Base-by-base conservation (phyloP, 2,329 filamentous ascomycete species). In the Claviceps spartinae region DNA sequence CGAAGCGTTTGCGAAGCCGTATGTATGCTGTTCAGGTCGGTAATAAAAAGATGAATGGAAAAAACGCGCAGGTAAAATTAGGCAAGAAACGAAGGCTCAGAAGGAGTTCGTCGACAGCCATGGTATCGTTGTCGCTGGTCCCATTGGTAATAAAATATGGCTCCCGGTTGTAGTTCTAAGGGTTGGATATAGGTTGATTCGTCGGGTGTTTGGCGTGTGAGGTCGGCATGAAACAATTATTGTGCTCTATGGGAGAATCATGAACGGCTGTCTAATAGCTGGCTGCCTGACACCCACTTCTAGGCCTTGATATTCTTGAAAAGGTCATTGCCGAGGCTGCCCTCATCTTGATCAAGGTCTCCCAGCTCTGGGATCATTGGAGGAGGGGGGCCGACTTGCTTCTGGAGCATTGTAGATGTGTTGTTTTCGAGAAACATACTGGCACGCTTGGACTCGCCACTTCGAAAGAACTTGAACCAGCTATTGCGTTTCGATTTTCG, bases 291-390 rank as follows among this genome's bases (percentile, higher is more conserved):
- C 22, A 13, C 20, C 20, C 6, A 49, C 7, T 34, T 30, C n/a
- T 45, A 38, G 67, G 70, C 79, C 61, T 78, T 78, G 62, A 82
- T 81, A 56, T 75, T 71, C 61, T 79, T 79, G 64, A 82, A 81
- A 37, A 82, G 65, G 55, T 81, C 76, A 54, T 67, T 64, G 49
- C 76, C 76, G 36, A 77, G 65, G 52, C 66, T 67, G 44, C 67
- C 70, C 6, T 71, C 69, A 43, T 77, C 69, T 52, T 73, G 71
- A 58, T 78, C 71, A 52, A 80, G 67, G 48, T 74, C 70, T 59
- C 65, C 70, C 48, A 81, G 67, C 61, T 81, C 78, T 20, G 78
- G 78, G 49, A 82, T 81, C 76, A 76, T 80, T 24, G 78, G 78
- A 40, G 78, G 76, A 52, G 78, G 78, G 8, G 78, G 77, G 11